phyloP scores from a whole-genome alignment of 352 stramenopile species.

The Pythium biforme region DNA sequence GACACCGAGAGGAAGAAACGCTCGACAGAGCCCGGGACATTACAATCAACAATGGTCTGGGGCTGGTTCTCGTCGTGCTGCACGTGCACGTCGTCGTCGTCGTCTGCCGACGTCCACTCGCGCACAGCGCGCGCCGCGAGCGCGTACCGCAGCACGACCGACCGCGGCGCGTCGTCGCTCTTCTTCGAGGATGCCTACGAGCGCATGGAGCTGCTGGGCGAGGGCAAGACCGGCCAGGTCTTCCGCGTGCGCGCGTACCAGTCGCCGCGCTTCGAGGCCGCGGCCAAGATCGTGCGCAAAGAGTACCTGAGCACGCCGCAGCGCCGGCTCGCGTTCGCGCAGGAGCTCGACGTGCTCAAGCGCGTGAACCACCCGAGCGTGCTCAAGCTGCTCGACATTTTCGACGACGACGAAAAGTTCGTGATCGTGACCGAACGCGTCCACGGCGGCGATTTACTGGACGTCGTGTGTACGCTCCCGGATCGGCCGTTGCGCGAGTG shows the following conservation, averaged over 20 bases:
- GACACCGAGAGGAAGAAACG: background rate
- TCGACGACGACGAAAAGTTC: slow-evolving; percentile 61
- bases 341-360: slow-evolving; percentile 63
- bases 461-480: slow-evolving; percentile 38
- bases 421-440: slow-evolving; percentile 71
- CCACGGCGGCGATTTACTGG: slow-evolving; percentile 59
- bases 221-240: slow-evolving; percentile 78
- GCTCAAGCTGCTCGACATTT: slow-evolving; percentile 62
- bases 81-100: background rate
- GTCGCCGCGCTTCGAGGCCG: slow-evolving; percentile 44
- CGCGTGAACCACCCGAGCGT: slow-evolving; percentile 54
- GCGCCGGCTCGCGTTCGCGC: slow-evolving; percentile 59
- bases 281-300: slow-evolving; percentile 66
- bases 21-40: background rate
- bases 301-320: slow-evolving; percentile 71
- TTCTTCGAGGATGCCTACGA: slow-evolving; percentile 69
- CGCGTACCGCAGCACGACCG: slow-evolving; percentile 24
- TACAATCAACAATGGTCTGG: slow-evolving; percentile 7
- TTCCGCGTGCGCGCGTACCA: slow-evolving; percentile 48
- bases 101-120: slow-evolving; percentile 4
- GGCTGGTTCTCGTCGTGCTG: slow-evolving; percentile 16
- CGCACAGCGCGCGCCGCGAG: slow-evolving; percentile 14
- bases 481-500: slow-evolving; percentile 43
- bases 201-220: slow-evolving; percentile 60
- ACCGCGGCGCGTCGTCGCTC: slow-evolving; percentile 24